phyloP scores from a whole-genome alignment of 2,329 filamentous ascomycete species.

The Apiospora rasikravindrae region DNA sequence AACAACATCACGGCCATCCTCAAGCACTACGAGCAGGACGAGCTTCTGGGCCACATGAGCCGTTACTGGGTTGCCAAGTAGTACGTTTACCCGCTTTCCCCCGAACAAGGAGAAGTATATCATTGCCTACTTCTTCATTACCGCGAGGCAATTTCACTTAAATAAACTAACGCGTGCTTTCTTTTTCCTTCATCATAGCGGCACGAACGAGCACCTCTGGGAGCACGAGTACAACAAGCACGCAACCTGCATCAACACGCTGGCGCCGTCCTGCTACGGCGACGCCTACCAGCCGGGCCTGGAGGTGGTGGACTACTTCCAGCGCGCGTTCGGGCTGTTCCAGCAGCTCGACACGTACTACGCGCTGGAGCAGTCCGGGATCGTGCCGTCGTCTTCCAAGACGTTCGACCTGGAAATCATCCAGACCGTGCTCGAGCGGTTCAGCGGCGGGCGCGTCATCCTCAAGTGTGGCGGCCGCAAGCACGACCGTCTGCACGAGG shows the following conservation, averaged over 20 bases:
- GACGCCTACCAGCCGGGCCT: conserved; percentile 51
- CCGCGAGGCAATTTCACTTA: neutral
- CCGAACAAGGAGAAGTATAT: neutral
- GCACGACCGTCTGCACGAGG: conserved; percentile 52
- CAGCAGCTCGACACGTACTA: conserved; percentile 48
- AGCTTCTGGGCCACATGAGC: conserved; percentile 47
- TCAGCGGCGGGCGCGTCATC: conserved; percentile 51
- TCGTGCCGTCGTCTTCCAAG: conserved; percentile 40
- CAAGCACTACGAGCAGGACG: conserved; percentile 43
- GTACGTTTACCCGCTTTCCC: conserved; percentile 28
- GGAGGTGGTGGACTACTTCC: conserved; percentile 53
- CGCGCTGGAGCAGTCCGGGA: conserved; percentile 44
- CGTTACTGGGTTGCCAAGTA: conserved; percentile 50
- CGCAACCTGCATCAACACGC: conserved; percentile 74
- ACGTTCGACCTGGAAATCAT: conserved; percentile 52
- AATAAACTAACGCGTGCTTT: neutral
- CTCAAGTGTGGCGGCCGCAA: conserved; percentile 47
- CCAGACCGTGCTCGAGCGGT: conserved; percentile 46
- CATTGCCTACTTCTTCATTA: neutral
- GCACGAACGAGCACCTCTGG: conserved; percentile 60
- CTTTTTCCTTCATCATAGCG: conserved; percentile 31
- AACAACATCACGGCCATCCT: conserved; percentile 50
- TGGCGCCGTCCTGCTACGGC: conserved; percentile 68
- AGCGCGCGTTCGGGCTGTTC: conserved; percentile 48
- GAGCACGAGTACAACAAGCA: conserved; percentile 76